These are phyloP conservation scores for Umbelopsis isabellina DNA, from an alignment of 192 early-diverging fungal genomes.

Conservation along the genomic window DNA sequence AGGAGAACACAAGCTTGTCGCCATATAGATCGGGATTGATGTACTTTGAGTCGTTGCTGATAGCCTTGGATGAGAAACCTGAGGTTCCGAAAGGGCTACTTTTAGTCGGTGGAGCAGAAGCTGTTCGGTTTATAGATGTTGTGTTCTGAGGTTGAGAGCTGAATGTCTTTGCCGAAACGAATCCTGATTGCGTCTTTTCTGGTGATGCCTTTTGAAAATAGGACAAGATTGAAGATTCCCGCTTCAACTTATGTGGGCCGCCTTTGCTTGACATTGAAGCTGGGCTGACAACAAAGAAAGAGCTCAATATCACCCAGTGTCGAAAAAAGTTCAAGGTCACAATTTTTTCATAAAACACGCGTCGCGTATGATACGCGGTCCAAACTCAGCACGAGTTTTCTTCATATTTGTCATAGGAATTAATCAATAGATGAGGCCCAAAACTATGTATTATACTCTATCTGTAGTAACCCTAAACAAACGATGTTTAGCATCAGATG, in stretches of 20 bases:
- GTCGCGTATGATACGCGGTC: background rate
- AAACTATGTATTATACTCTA: no score
- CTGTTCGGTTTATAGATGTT: background rate
- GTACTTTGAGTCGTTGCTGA: conserved; percentile 13
- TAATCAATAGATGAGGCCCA: no score
- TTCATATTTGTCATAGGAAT: no score
- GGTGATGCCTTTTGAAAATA: background rate
- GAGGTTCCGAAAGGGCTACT: background rate
- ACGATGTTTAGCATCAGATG: no score
- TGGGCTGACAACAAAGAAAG: background rate
- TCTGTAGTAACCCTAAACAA: no score
- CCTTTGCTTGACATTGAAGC: background rate
- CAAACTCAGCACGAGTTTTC: background rate
- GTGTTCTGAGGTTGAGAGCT: background rate
- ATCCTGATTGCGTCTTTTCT: background rate
- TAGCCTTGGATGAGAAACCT: background rate
- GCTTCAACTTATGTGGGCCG: background rate
- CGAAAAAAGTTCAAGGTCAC: background rate
- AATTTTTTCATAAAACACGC: background rate
- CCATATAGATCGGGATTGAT: background rate
- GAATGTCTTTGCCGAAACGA: background rate
- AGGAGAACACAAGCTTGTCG: conserved; percentile 1
- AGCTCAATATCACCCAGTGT: background rate
- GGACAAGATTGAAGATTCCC: conserved; percentile 8
- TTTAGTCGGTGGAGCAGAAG: background rate